A percentile compares a stretch with the other conserved stretches of the same genome.
Evolutionary conservation across 208 protist genomes (phyloP).

Genomic region (Crithidia mellificae): DNA sequence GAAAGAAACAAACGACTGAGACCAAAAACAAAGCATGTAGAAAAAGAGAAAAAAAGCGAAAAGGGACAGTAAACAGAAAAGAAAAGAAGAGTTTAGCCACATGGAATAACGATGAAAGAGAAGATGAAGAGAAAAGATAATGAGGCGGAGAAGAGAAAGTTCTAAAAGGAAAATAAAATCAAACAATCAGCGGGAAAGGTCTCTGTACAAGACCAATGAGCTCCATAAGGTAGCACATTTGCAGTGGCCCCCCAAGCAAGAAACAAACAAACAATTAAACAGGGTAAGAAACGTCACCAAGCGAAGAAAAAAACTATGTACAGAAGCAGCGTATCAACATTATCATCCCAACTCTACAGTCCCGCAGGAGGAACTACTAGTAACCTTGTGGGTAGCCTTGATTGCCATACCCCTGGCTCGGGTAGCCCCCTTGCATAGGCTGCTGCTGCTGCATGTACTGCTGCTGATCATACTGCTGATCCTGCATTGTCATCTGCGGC

Average conservation of each 20-base stretch:
- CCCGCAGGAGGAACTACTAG: background rate
- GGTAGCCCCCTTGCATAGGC: slow-evolving; percentile 12
- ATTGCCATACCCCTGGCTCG: slow-evolving; percentile 9
- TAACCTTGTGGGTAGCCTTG: slow-evolving; percentile 19
- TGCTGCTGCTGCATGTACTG: slow-evolving; percentile 21
- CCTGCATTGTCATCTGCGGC: slow-evolving; percentile 18
- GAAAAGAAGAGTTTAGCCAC: slow-evolving; percentile 11
- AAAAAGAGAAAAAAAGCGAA: background rate
- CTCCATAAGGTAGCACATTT: slow-evolving; percentile 11
- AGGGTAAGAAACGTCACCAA: background rate
- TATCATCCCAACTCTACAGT: background rate
- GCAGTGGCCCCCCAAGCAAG: background rate
- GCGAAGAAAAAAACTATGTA: slow-evolving; percentile 21
- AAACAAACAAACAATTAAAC: background rate
- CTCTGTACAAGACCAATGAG: background rate
- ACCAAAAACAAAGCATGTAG: background rate
- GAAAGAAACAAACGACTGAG: background rate
- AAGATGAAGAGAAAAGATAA: background rate
- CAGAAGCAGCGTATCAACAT: background rate
- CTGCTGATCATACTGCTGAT: slow-evolving; percentile 10
- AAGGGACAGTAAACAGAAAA: background rate
- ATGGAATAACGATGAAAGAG: slow-evolving; percentile 35
- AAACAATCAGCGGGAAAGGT: slow-evolving; percentile 23
- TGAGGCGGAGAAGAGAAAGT: background rate
- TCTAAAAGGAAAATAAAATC: slow-evolving; percentile 20